Evolutionary conservation across 2,329 filamentous ascomycete genomes (phyloP).

Genomic region (Claviceps cyperi): DNA sequence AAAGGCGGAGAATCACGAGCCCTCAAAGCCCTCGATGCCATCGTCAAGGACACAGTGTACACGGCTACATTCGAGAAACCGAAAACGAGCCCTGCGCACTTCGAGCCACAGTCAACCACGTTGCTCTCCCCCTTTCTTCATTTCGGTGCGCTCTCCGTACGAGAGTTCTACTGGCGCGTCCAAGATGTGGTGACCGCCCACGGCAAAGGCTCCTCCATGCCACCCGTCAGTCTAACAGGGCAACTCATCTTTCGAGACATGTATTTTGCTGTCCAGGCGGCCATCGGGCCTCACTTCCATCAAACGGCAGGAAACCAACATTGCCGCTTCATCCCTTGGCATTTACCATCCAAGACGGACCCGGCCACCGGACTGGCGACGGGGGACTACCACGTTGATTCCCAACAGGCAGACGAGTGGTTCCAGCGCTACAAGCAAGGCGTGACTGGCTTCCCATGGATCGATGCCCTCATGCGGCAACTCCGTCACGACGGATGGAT

Average conservation of each 20-base stretch:
- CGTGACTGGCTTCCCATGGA: conserved; percentile 63
- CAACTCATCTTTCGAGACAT: conserved; percentile 69
- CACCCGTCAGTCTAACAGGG: conserved; percentile 56
- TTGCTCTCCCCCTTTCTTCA: conserved; percentile 60
- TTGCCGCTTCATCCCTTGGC: conserved; percentile 67
- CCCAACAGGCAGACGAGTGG: conserved; percentile 44
- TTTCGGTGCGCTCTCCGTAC: conserved; percentile 56
- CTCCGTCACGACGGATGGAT: conserved; percentile 61
- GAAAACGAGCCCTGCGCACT: conserved; percentile 58
- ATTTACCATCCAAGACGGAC: conserved; percentile 48
- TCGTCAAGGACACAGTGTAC: conserved; percentile 49
- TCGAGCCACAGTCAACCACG: conserved; percentile 58
- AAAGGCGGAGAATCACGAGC: conserved; percentile 57
- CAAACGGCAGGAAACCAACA: conserved; percentile 52
- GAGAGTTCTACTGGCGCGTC: conserved; percentile 60
- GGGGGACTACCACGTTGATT: conserved; percentile 50
- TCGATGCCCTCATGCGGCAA: conserved; percentile 69
- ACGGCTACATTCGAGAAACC: conserved; percentile 65
- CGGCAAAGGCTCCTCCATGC: conserved; percentile 40
- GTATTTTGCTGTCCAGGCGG: conserved; percentile 67
- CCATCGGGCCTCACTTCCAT: conserved; percentile 46
- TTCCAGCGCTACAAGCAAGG: conserved; percentile 57
- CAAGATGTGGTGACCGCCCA: conserved; percentile 46
- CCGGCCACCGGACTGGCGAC: conserved; percentile 32
- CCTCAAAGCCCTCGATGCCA: conserved; percentile 39